Conservation (phyloP, 768 basidiomycete genomes). For the Boletus edulis region DNA sequence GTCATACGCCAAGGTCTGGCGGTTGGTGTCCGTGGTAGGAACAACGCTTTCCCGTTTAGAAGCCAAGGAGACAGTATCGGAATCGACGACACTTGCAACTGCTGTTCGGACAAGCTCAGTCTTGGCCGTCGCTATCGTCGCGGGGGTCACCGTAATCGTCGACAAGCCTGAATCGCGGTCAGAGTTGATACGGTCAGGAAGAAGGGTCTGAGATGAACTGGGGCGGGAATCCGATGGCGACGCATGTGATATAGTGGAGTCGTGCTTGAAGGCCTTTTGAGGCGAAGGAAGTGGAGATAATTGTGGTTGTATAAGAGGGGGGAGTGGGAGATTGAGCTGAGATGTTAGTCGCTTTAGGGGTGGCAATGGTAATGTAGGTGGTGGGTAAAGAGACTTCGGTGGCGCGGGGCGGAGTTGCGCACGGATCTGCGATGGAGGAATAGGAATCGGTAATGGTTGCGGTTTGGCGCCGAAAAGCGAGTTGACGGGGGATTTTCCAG, state of each 20-base stretch:
- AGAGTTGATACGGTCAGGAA: conserved; percentile 9
- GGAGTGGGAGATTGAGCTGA: conserved; percentile 12
- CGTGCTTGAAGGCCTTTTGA: not conserved
- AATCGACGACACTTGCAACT: conserved; percentile 49
- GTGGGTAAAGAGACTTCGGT: conserved; percentile 17
- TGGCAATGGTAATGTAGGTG: conserved; percentile 23
- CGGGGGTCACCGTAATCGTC: conserved; percentile 41
- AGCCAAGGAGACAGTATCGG: conserved; percentile 23
- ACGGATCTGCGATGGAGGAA: conserved; percentile 27
- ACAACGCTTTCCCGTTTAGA: conserved; percentile 13
- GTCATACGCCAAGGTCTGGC: not conserved
- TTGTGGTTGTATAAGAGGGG: conserved; percentile 3
- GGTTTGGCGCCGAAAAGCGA: conserved; percentile 23
- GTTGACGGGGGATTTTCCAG: conserved; percentile 23
- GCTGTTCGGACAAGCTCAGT: conserved; percentile 48
- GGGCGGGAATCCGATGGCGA: conserved; percentile 9
- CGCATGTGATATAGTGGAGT: not conserved
- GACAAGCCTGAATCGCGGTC: conserved; percentile 37
- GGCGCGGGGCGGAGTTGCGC: conserved; percentile 30
- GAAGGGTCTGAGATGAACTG: conserved; percentile 20
- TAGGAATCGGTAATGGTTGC: conserved; percentile 26
- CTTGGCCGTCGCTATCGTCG: conserved; percentile 44
- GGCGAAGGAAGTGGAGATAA: conserved; percentile 10
- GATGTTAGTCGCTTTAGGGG: conserved; percentile 17
- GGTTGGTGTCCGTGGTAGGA: conserved; percentile 10